phyloP scores from a whole-genome alignment of 2,329 filamentous ascomycete species.

The Colletotrichum sp. region DNA sequence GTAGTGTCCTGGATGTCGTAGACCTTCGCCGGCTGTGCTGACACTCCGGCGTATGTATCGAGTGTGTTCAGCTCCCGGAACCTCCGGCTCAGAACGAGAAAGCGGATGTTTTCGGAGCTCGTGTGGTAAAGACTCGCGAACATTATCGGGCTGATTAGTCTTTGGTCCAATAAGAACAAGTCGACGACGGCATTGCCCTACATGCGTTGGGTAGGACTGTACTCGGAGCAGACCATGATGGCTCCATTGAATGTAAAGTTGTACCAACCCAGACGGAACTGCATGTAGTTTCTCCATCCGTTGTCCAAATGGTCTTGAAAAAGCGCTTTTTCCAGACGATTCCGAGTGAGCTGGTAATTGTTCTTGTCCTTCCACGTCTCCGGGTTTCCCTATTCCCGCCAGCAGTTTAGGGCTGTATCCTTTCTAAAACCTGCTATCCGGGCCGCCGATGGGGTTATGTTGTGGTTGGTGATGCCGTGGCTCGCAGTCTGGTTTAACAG shows the following conservation, averaged over 20 bases:
- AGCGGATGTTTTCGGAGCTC: neutral
- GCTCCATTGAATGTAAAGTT: neutral
- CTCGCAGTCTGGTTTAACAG: neutral
- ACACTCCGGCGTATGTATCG: neutral
- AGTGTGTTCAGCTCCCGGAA: neutral
- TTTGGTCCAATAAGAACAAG: neutral
- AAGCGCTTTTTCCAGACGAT: neutral
- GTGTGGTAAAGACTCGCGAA: neutral
- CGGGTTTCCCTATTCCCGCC: neutral
- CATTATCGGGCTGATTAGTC: fast-evolving
- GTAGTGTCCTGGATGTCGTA: neutral
- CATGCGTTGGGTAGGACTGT: neutral
- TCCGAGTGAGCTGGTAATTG: neutral
- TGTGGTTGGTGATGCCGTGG: too few relatives aligned
- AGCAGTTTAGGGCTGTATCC: neutral
- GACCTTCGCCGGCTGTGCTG: neutral
- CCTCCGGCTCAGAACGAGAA: neutral
- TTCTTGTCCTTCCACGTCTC: neutral
- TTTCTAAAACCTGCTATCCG: neutral
- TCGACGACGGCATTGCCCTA: neutral
- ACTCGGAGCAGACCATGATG: neutral
- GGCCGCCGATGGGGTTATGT: too few relatives aligned
- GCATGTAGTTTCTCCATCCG: neutral
- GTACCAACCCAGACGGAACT: neutral
- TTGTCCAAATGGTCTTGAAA: fast-evolving